A percentile compares a stretch with the other conserved stretches of the same genome.
Conservation (phyloP, 345 rosid species). For the Lepidium africanum region DNA sequence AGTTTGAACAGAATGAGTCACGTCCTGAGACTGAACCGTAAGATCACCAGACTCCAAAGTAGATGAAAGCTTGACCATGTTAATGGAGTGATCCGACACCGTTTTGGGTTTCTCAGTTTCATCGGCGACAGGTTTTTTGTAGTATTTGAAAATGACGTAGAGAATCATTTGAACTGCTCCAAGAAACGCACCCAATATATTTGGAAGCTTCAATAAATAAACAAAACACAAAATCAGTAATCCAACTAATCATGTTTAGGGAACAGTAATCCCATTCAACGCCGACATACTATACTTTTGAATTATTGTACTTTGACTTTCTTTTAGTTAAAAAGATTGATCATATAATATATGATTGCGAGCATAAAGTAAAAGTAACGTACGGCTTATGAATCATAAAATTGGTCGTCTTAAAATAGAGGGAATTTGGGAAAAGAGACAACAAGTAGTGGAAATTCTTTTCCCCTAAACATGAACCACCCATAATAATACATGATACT, state of each 20-base stretch:
- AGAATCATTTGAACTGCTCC: conserved; percentile 49
- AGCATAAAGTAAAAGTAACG: conserved; percentile 14
- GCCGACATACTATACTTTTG: neutral
- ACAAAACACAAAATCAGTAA: neutral
- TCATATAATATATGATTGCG: conserved; percentile 23
- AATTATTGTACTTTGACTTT: neutral
- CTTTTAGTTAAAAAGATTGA: too few relatives aligned
- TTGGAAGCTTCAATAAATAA: conserved; percentile 36
- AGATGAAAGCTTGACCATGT: conserved; percentile 15
- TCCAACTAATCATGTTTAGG: neutral
- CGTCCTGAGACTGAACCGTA: neutral
- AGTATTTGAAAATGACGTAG: conserved; percentile 36
- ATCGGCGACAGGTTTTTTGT: conserved; percentile 21
- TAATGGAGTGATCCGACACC: conserved; percentile 21
- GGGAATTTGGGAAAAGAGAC: neutral
- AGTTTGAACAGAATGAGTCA: neutral
- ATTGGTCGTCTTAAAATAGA: conserved; percentile 13
- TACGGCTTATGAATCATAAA: conserved; percentile 17
- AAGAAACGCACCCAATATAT: conserved; percentile 40
- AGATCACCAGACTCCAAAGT: conserved; percentile 5
- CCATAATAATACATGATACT: conserved; percentile 8
- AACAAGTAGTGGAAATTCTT: conserved; percentile 14
- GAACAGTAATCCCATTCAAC: conserved; percentile 1
- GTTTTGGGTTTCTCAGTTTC: conserved; percentile 22
- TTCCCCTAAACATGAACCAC: conserved; percentile 13